Evolutionary conservation across 805 yeast species (phyloP).

Genomic region (Monosporozyma aerobia): DNA sequence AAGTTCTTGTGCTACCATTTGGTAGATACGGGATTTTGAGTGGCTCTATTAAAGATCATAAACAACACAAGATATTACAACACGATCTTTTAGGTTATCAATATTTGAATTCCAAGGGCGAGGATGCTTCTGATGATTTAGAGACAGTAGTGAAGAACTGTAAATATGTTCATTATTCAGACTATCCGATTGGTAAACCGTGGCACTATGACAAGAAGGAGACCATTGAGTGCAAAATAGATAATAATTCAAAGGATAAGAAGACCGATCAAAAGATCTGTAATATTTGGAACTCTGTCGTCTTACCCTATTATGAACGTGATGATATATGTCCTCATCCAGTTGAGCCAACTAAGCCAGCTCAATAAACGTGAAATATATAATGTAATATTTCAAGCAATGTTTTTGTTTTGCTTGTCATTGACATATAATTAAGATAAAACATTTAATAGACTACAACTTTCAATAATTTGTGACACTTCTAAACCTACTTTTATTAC

Average conservation of each 20-base stretch:
- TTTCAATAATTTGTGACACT: neutral
- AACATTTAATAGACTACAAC: no score
- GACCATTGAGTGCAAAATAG: conserved; percentile 16
- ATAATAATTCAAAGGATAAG: conserved; percentile 6
- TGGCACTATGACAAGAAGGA: conserved; percentile 35
- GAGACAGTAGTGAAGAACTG: conserved; percentile 26
- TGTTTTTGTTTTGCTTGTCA: no score
- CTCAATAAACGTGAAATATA: neutral
- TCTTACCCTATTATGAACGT: conserved; percentile 10
- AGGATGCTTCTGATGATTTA: conserved; percentile 9
- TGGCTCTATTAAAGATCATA: conserved; percentile 19
- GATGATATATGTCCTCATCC: conserved; percentile 12
- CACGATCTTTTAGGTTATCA: conserved; percentile 26
- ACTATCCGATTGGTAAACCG: conserved; percentile 59
- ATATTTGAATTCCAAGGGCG: conserved; percentile 13
- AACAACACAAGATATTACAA: conserved; percentile 17
- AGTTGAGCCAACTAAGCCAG: neutral
- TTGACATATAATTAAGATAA: no score
- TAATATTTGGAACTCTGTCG: conserved; percentile 21
- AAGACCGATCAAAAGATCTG: conserved; percentile 14
- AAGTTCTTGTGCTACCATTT: conserved; percentile 26
- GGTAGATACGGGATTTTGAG: conserved; percentile 25
- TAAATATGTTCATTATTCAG: conserved; percentile 53
- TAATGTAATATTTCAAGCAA: no score
- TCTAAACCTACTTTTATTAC: neutral